Base-by-base conservation (phyloP, 2,329 filamentous ascomycete species). In the Pseudopithomyces chartarum region DNA sequence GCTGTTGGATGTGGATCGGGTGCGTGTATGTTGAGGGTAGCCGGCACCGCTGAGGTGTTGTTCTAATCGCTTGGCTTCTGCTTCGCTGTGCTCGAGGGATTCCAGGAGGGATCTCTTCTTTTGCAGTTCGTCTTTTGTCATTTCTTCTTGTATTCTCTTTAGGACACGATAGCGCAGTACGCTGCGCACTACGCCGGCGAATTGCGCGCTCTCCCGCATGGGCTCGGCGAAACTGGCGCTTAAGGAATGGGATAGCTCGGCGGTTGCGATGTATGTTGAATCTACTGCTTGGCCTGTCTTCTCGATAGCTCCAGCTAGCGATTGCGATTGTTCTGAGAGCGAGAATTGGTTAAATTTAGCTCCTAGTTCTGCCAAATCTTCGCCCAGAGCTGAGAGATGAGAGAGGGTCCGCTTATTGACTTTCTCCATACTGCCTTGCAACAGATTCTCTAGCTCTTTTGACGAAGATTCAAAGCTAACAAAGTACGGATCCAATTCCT, bases 291-390 rank as follows among this genome's bases (percentile, higher is more conserved):
- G 95, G 0, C 95, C 95, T 44, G 96, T 86, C 60, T 93, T 89
- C 76, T 99, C 95, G 63, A 99, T 97, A 0, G 95, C 95, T 12
- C 92, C 88, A 10, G 93, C 92, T 6, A 99, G 87, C 2, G 91
- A 92, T 12, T 90, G 88, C 0, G 92, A 93, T 64, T 92, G 90
- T 74, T 99, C 95, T 0, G 93, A 97, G 1, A 99, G 82, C 0
- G 96, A 96, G 76, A 99, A 99, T 1, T 91, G 95, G 69, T 99
- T 99, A 76, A 95, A 98, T 59, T 92, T 86, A n/a, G 93, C 95
- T 7, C 95, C 95, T 8, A 99, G 83, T 71, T 99, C 95, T 64
- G 92, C 92, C 58, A 98, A 84, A 73, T 99, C 95, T 5, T 92
- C 85, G 2, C 92, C 92, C 47, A 97, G 81, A 5, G 90, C 87